These are phyloP conservation scores for Fraxinus nigra DNA, from an alignment of 305 asterid species.

Conservation along the genomic window DNA sequence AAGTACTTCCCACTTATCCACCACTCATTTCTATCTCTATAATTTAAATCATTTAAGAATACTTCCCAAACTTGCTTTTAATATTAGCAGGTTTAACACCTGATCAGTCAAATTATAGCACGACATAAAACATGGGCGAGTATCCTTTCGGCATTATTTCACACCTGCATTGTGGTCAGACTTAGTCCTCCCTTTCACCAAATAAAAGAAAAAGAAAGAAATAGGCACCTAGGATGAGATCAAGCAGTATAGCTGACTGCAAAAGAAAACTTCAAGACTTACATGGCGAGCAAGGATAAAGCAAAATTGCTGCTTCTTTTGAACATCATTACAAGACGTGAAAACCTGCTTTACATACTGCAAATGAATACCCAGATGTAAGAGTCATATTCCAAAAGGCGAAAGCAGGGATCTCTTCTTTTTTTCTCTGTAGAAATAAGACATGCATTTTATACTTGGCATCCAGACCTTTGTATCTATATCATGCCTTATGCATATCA, in stretches of 20 bases:
- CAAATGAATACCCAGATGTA: constrained; percentile 30
- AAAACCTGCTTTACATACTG: constrained; percentile 90
- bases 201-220: background rate
- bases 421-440: background rate
- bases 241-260: background rate
- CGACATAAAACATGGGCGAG: background rate
- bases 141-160: background rate
- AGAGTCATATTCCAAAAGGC: constrained; percentile 3
- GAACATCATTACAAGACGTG: constrained; percentile 54
- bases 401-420: background rate
- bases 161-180: background rate
- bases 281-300: constrained; percentile 95
- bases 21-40: background rate
- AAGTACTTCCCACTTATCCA: background rate
- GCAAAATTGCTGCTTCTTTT: constrained; percentile 75
- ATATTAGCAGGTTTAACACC: background rate
- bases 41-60: background rate
- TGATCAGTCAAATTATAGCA: background rate
- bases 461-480: background rate
- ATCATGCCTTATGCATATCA: background rate
- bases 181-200: background rate
- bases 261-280: constrained; percentile 32
- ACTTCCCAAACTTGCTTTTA: background rate
- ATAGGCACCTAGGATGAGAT: background rate
- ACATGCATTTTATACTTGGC: constrained; percentile 5